Base-by-base conservation (phyloP, 177 flowering plant genomes). In the Vitis hybrid region DNA sequence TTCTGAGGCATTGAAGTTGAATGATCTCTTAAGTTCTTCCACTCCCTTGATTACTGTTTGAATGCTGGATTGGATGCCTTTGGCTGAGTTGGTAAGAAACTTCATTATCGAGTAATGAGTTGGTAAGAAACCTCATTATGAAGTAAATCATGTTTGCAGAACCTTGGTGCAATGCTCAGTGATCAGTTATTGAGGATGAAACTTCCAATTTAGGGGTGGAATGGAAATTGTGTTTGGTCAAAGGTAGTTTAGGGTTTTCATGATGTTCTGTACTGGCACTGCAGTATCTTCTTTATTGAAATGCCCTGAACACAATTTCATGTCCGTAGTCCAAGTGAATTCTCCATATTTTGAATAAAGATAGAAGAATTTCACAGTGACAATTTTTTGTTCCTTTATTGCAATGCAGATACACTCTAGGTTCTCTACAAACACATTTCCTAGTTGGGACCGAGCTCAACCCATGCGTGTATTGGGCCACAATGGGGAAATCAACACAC, bases 11-110 rank as follows among this genome's bases (percentile, higher is more conserved):
- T 92, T 85, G 86, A 79, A 77, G 85, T 88, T 85, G 83, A 90
- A 84, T 89, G 86, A 88, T 90, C 93, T 91, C 88, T 83, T 86
- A 84, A 90, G 89, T 87, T 87, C 89, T 88, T 89, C 86, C 89
- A 77, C 84, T 80, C 78, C 88, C 87, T 93, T 87, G 86, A 85
- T 86, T 84, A 74, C 85, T 85, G 55, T 82, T 74, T 88, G 82
- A 81, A 79, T 91, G 88, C 90, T 77, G 86, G 81, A 81, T 85
- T 84, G 87, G 87, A 84, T 88, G 81, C 88, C 76, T 80, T 87
- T 84, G 90, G 88, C 46, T 90, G 96, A 87, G 91, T 87, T 90
- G 93, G 93, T 83, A 83, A 85, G 88, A 78, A 85, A 84, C 85
- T 82, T 90, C 88, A 85, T 85, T 85, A 83, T 77, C 85, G 80